Evolutionary conservation across 176 grass and related monocot genomes (phyloP), one percentile per base, ranked within the genome.

Genomic region (Aegilops speltoides): DNA sequence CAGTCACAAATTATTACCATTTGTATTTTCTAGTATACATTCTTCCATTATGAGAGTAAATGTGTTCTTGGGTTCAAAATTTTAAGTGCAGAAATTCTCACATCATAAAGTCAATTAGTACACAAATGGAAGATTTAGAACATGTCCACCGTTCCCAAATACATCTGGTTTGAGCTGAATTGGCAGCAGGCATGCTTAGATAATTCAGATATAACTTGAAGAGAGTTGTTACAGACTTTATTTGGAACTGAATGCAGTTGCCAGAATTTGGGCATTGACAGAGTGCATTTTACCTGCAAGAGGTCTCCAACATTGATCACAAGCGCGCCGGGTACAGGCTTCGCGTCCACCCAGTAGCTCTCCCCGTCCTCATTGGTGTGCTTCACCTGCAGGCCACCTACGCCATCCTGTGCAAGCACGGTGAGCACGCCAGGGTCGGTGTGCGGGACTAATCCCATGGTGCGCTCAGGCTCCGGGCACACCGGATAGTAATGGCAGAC

Each of bases 401-500:
- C 68, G 32, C 3, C 24, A 32, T 95, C 93, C 86, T 98, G 95
- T 45, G 87, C 80, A 22, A 98, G 83, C 28, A 95, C 86, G 3
- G 93, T 93, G 28, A 98, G 83, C 68, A 86, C 95, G 33, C 89
- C 89, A 1, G 95, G 91, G 77, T 98, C 95, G 5, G 95, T 93
- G 91, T 98, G 95, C 25, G 91, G 45, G 50, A 90, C 91, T 9
- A 83, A 0, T 8, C 95, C 95, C 91, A 91, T 88, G 84, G 95
- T 95, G 29, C 83, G 85, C 25, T 98, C 89, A 11, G 95, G 95
- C 89, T 98, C 91, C 0, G 95, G 95, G 87, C 93, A 98, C 37
- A 85, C 85, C 9, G 95, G 95, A 74, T 98, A 98, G 89, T 98
- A 98, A 63, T 98, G 95, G 87, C 95, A 93, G 28, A 79, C 93